A percentile compares a stretch with the other conserved stretches of the same genome.
Conservation (phyloP, 208 protist species). For the Crithidia thermophila region DNA sequence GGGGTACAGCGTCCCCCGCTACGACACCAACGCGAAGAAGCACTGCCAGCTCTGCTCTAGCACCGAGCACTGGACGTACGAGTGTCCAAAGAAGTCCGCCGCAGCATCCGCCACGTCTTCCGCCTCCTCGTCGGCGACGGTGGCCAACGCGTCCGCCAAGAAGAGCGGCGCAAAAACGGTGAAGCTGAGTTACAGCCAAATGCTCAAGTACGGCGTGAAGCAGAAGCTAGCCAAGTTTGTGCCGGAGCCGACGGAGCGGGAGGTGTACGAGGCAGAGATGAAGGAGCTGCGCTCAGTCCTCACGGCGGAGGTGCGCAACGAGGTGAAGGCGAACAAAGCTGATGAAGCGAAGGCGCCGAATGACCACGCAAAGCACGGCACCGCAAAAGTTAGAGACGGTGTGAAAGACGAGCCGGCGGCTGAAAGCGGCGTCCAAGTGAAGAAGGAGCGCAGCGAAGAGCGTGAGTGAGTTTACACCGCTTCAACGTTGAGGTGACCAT, state of each 20-base stretch:
- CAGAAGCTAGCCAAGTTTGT: constrained; percentile 59
- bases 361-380: neutral
- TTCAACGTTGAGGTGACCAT: no score
- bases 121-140: neutral
- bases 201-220: constrained; percentile 81
- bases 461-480: neutral
- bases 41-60: constrained; percentile 74
- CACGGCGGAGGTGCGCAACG: constrained; percentile 32
- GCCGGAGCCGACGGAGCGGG: constrained; percentile 63
- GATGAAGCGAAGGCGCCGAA: neutral
- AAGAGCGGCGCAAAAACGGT: constrained; percentile 29
- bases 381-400: neutral
- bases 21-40: constrained; percentile 33
- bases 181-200: constrained; percentile 72
- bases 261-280: constrained; percentile 54
- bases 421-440: constrained; percentile 2
- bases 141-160: constrained; percentile 21
- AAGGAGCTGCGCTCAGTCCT: constrained; percentile 33
- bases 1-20: constrained; percentile 83
- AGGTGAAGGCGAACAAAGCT: constrained; percentile 16
- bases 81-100: constrained; percentile 60
- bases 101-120: constrained; percentile 6
- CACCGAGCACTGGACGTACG: constrained; percentile 80
- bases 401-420: constrained; percentile 17
- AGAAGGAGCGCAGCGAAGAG: constrained; percentile 25